Evolutionary conservation across 805 yeast species (phyloP), one percentile per base, ranked within the genome.

Genomic region (Metschnikowia lachancei): DNA sequence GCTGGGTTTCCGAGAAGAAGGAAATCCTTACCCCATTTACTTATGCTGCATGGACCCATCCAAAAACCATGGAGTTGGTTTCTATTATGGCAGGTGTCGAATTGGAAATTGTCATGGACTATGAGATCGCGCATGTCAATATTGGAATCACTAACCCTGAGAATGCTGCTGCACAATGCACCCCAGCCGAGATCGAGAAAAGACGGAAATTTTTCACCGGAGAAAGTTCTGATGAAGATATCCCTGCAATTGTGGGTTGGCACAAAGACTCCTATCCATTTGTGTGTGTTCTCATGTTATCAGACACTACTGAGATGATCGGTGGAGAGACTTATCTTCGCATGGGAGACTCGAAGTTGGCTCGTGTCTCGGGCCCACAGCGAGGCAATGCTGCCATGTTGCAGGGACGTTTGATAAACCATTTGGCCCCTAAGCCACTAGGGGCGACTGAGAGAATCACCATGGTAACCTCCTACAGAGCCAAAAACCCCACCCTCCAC

Each of bases 231-330:
- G 73, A 67, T 29, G 62, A 58, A 5, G 72, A 74, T 34, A 69
- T 77, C 41, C 80, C 80, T 11, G 83, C 81, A 18, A 71, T 80
- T 36, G 82, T 80, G 30, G 78, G 79, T 26, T 81, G 86, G 86
- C 85, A 81, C 65, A 60, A 67, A 44, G 86, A 81, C 58, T 73
- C 81, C n/a, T 80, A 78, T 46, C 85, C 84, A 13, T 79, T 78
- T 58, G 85, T 80, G 16, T 81, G 84, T 62, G 85, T 81, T 13
- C 67, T 80, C 50, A 81, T 81, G 86, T 58, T 81, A 37, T 74
- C 80, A 26, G 84, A 80, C 56, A 81, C 85, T 8, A 52, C 74
- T 2, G 62, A 69, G 37, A 80, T 80, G 84, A 65, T 75, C 59
- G 85, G 85, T 24, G 85, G 85, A 40, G 85, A 80, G 58, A 79